Conservation (phyloP, 768 basidiomycete genomes). For the Termitomyces sp. region DNA sequence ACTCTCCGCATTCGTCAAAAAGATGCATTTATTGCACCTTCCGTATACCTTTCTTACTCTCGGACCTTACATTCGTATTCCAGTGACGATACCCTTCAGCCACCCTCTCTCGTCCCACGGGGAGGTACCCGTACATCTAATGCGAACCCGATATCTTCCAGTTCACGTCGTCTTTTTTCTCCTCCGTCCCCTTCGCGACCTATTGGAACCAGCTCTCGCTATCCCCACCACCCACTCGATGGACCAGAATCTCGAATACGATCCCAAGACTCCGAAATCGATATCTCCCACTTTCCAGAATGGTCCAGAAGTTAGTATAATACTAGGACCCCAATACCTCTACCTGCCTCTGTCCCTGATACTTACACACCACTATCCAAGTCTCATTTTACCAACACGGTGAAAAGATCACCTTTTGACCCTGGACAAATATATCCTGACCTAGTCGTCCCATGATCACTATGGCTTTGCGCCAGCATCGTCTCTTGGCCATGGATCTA, state of each 20-base stretch:
- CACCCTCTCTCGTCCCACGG: constrained; percentile 41
- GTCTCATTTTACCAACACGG: constrained; percentile 18
- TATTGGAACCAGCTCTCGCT: constrained; percentile 18
- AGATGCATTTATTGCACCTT: constrained; percentile 29
- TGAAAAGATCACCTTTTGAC: constrained; percentile 29
- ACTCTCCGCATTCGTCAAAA: constrained; percentile 39
- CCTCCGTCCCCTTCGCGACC: constrained; percentile 38
- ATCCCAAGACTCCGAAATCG: constrained; percentile 42
- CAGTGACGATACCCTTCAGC: constrained; percentile 24
- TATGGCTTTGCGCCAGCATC: constrained; percentile 30
- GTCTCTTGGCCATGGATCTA: constrained; percentile 36
- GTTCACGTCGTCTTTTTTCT: constrained; percentile 39
- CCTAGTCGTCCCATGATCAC: constrained; percentile 20
- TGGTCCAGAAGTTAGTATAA: constrained; percentile 66
- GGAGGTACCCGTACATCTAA: constrained; percentile 41
- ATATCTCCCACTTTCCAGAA: constrained; percentile 59
- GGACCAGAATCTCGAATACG: constrained; percentile 18
- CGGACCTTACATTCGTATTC: constrained; percentile 24
- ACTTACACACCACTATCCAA: constrained; percentile 25
- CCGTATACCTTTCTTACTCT: background rate
- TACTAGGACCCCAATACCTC: constrained; percentile 14
- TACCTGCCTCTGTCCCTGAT: constrained; percentile 22
- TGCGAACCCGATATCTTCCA: constrained; percentile 23
- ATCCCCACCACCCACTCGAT: constrained; percentile 17
- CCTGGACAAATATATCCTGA: constrained; percentile 28